Percentiles rank a stretch among this genome's conserved stretches.
Conservation (phyloP, 805 yeast species). For the Isabelozyma gotoi region DNA sequence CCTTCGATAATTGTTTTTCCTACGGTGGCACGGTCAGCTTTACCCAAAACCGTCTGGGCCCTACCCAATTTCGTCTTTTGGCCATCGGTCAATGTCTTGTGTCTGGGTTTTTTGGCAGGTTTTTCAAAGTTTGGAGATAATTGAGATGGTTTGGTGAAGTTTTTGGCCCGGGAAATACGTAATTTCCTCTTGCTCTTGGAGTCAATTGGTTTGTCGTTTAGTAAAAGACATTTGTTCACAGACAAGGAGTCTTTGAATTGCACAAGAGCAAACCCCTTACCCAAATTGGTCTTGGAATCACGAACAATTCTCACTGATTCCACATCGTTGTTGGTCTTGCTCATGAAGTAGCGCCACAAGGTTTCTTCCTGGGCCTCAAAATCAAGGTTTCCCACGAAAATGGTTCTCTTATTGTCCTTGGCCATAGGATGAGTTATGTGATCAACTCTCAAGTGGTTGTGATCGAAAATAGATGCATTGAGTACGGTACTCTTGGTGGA, state of each 20-base stretch:
- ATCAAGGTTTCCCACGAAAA: constrained; percentile 91
- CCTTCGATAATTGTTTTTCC: constrained; percentile 69
- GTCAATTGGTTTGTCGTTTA: constrained; percentile 64
- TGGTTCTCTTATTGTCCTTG: constrained; percentile 78
- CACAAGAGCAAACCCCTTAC: constrained; percentile 96
- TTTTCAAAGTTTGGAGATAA: constrained; percentile 42
- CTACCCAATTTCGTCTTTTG: constrained; percentile 81
- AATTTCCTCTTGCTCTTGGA: constrained; percentile 54
- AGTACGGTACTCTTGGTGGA: constrained; percentile 48
- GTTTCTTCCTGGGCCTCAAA: constrained; percentile 91
- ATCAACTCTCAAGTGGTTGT: constrained; percentile 85
- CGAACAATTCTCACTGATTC: constrained; percentile 89
- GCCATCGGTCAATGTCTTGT: constrained; percentile 47
- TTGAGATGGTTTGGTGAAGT: constrained; percentile 39
- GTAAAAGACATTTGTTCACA: constrained; percentile 77
- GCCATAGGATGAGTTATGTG: constrained; percentile 89
- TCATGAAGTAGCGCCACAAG: constrained; percentile 76
- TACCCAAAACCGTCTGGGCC: constrained; percentile 72
- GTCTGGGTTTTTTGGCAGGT: constrained; percentile 7
- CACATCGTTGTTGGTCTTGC: constrained; percentile 49
- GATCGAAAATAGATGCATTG: constrained; percentile 68
- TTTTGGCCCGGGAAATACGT: constrained; percentile 65
- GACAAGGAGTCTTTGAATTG: constrained; percentile 75
- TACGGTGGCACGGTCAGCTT: constrained; percentile 71
- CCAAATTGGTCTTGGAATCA: constrained; percentile 90